Evolutionary conservation across 2,329 filamentous ascomycete species (phyloP), one percentile per base, ranked within the genome.

Genomic region (Aureobasidium sp.): DNA sequence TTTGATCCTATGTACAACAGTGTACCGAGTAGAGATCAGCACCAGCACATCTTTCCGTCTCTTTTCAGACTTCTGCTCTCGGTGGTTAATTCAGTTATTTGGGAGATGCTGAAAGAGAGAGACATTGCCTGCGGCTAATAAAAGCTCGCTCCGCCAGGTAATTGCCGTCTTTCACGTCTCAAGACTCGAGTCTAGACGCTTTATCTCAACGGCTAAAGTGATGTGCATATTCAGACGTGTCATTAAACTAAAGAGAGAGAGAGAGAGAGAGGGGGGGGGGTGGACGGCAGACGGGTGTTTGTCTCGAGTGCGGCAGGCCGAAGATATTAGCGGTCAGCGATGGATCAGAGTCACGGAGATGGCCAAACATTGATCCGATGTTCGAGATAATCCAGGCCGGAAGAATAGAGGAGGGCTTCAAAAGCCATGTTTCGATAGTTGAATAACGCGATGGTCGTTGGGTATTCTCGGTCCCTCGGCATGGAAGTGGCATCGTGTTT

Each of bases 351-450:
- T 6, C 21, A 22, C 34, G 45, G 34, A 25, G 17, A 27, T 49
- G 45, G 45, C 45, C 11, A 39, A 49, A 49, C 34, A 49, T 29
- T 49, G 34, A 39, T 49, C 45, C 45, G 34, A 49, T 24, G 34
- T n/a, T n/a, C n/a, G 44, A 25, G 30, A 38, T 37, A 21, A 49
- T n/a, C n/a, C n/a, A 19, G 16, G 6, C 45, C 45, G 34, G 45
- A 39, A 48, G 17, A 48, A 37, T 48, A 35, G 30, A 27, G 21
- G n/a, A n/a, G n/a, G n/a, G n/a, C n/a, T n/a, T n/a, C n/a, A n/a
- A n/a, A n/a, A n/a, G n/a, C n/a, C n/a, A n/a, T n/a, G n/a, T n/a
- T n/a, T n/a, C n/a, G n/a, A n/a, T n/a, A n/a, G n/a, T n/a, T n/a
- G n/a, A n/a, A n/a, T n/a, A n/a, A 21, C 16, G 27, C 14, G 21